Percentiles rank a stretch among this genome's conserved stretches.
These are phyloP conservation scores for Glycine latifolia DNA, from an alignment of 306 rosid genomes.

Conservation along the genomic window DNA sequence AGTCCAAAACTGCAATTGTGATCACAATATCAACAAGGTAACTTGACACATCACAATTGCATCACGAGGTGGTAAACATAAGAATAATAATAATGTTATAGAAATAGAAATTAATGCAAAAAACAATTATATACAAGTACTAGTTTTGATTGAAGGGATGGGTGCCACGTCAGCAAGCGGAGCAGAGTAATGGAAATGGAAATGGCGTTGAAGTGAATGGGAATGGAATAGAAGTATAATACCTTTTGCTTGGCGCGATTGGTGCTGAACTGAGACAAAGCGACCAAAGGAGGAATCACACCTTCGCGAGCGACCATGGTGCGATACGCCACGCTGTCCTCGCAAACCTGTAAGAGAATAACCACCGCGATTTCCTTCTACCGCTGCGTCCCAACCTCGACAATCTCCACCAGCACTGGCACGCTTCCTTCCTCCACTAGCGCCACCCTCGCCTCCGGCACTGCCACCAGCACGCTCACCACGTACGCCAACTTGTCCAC, in stretches of 20 bases:
- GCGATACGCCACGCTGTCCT: slow-evolving; percentile 68
- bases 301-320: slow-evolving; percentile 94
- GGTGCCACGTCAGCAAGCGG: neutral
- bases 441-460: slow-evolving; percentile 74
- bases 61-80: too few species aligned
- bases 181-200: slow-evolving; percentile 36
- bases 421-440: slow-evolving; percentile 93
- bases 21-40: too few species aligned
- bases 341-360: slow-evolving; percentile 78
- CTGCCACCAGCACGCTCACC: slow-evolving; percentile 73
- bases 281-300: slow-evolving; percentile 93
- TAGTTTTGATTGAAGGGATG: too few species aligned
- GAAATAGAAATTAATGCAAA: too few species aligned
- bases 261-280: slow-evolving; percentile 91
- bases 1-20: too few species aligned
- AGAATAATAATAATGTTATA: too few species aligned
- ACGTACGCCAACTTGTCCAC: slow-evolving; percentile 94
- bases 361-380: slow-evolving; percentile 89
- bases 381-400: slow-evolving; percentile 88
- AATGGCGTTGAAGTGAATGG: slow-evolving; percentile 7
- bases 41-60: too few species aligned
- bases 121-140: too few species aligned
- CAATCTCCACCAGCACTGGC: slow-evolving; percentile 88
- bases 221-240: neutral
- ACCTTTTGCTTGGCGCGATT: slow-evolving; percentile 99